Evolutionary conservation across 1,139 yeast species (phyloP).

Genomic region (Blastobotrys illinoisensis): DNA sequence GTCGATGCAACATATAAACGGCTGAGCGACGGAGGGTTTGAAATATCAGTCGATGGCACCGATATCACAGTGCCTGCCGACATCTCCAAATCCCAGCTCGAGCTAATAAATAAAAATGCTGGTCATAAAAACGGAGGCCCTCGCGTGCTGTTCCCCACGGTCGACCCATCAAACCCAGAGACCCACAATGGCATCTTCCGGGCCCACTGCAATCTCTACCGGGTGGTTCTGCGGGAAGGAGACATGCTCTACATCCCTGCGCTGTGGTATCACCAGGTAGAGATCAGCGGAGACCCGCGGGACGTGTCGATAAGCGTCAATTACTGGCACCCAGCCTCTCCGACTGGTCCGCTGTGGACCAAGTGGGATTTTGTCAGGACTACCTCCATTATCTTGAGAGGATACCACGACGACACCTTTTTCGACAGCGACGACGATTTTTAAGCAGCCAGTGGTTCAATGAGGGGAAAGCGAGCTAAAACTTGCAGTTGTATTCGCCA

Average conservation of each 20-base stretch:
- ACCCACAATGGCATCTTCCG: slow-evolving; percentile 17
- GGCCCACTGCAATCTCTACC: slow-evolving; percentile 23
- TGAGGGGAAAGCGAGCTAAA: too few species aligned
- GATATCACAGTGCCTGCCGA: slow-evolving; percentile 12
- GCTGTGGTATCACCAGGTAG: slow-evolving; percentile 39
- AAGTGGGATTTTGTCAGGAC: slow-evolving; percentile 31
- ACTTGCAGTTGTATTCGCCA: background rate
- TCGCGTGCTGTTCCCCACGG: slow-evolving; percentile 32
- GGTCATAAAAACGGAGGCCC: background rate
- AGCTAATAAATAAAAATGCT: background rate
- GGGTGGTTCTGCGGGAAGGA: slow-evolving; percentile 33
- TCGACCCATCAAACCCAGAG: slow-evolving; percentile 26
- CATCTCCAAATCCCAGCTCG: slow-evolving; percentile 2
- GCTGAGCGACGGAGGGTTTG: slow-evolving; percentile 9
- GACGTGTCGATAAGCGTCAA: slow-evolving; percentile 33
- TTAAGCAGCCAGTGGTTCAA: background rate
- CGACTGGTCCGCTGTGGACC: slow-evolving; percentile 29
- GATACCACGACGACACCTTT: slow-evolving; percentile 26
- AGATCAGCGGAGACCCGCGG: slow-evolving; percentile 20
- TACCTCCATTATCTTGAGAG: slow-evolving; percentile 23
- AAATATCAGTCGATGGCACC: slow-evolving; percentile 17
- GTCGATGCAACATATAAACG: slow-evolving; percentile 26
- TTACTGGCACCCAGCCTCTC: slow-evolving; percentile 34
- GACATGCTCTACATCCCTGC: slow-evolving; percentile 38
- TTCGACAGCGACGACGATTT: slow-evolving; percentile 17